Evolutionary conservation across 1,284 basidiomycete genomes (phyloP).

Genomic region (Trichosporon sp.): DNA sequence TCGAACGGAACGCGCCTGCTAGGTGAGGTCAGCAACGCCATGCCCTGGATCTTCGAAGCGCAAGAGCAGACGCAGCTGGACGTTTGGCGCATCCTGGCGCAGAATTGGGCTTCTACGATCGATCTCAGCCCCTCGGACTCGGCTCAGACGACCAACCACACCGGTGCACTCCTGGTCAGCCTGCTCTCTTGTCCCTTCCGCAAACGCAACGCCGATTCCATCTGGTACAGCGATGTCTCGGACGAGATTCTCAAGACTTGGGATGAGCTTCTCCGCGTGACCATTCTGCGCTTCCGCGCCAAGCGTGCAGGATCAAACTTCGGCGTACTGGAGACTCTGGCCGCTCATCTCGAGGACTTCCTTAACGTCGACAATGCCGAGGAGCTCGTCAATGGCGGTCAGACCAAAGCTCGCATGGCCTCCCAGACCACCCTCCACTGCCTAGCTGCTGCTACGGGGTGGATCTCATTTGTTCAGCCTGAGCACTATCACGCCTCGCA

Average conservation of each 20-base stretch:
- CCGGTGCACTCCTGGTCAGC: slow-evolving; percentile 36
- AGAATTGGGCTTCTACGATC: slow-evolving; percentile 30
- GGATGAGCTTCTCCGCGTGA: slow-evolving; percentile 29
- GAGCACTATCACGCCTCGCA: slow-evolving; percentile 27
- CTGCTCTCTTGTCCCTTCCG: slow-evolving; percentile 41
- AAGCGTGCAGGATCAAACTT: slow-evolving; percentile 37
- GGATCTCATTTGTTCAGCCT: slow-evolving; percentile 25
- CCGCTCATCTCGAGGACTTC: slow-evolving; percentile 37
- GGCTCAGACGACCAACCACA: slow-evolving; percentile 32
- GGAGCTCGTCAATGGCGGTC: not conserved
- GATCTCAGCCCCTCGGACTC: slow-evolving; percentile 25
- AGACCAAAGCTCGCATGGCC: slow-evolving; percentile 14
- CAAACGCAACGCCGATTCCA: slow-evolving; percentile 21
- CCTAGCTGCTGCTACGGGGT: slow-evolving; percentile 25
- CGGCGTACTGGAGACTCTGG: slow-evolving; percentile 39
- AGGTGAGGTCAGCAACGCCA: slow-evolving; percentile 37
- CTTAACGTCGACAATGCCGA: slow-evolving; percentile 10
- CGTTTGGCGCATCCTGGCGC: slow-evolving; percentile 36
- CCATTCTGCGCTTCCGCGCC: slow-evolving; percentile 35
- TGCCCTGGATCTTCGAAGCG: slow-evolving; percentile 36
- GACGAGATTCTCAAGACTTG: slow-evolving; percentile 29
- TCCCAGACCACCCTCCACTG: slow-evolving; percentile 38
- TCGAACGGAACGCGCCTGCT: slow-evolving; percentile 28
- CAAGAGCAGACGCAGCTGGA: slow-evolving; percentile 31
- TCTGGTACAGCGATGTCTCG: slow-evolving; percentile 30